Evolutionary conservation across 441 rosid genomes (phyloP), one percentile per base, ranked within the genome.

Genomic region (Arabidopsis hybrid): DNA sequence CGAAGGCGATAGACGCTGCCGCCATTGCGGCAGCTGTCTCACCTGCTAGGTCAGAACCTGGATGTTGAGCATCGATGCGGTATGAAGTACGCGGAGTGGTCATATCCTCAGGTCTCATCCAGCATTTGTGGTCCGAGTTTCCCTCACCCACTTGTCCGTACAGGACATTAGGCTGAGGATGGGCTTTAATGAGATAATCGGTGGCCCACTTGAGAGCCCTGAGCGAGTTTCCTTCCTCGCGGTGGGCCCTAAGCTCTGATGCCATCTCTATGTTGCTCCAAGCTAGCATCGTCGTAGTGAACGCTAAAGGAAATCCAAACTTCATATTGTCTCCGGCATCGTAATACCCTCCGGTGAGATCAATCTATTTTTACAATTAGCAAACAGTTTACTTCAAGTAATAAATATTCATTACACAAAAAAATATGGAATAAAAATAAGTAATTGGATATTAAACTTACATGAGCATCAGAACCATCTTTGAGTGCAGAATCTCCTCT

Each of bases 101-200:
- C 87, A 85, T 87, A 70, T 83, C 86, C 66, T 86, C 87, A 0
- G 85, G 90, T 57, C 87, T 77, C 81, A 73, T 42, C 88, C 88
- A 86, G 43, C 90, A 85, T 0, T 55, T 60, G 13, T 85, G 91
- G 70, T 87, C 87, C 0, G 81, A 49, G 43, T 62, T 11, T 0
- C 79, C 83, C 0, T 87, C 86, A 0, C 89, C 89, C 0, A 85
- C 84, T 80, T 85, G 69, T 21, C 84, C 89, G 47, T 80, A 83
- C 3, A 87, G 65, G 2, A 79, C 61, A 9, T 74, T 14, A 0
- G 89, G 77, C 35, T 69, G 7, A 2, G 88, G 78, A 43, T 80
- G 84, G 3, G 88, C 86, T 66, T 83, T 81, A 50, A 87, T 57
- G 26, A 87, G 73, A 73, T 77, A 83, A 51, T 87, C 85, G 0